Conservation (phyloP, 805 yeast species). For the Metschnikowia vanudenii region DNA sequence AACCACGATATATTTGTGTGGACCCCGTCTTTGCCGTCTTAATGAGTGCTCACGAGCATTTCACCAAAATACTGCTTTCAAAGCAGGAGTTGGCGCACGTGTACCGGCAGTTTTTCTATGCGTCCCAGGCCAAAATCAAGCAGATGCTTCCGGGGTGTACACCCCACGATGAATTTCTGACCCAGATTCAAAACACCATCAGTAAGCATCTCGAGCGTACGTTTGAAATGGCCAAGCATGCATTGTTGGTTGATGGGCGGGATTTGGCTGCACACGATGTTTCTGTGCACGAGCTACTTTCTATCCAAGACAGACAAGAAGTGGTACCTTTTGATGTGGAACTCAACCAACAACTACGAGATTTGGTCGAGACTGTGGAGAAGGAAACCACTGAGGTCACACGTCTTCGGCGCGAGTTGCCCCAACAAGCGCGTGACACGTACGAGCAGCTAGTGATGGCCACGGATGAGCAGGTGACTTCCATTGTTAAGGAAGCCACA, state of each 20-base stretch:
- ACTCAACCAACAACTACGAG: slow-evolving; percentile 57
- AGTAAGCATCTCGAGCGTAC: slow-evolving; percentile 48
- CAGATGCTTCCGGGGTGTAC: slow-evolving; percentile 46
- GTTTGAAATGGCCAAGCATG: slow-evolving; percentile 56
- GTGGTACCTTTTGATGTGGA: slow-evolving; percentile 72
- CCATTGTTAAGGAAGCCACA: slow-evolving; percentile 24
- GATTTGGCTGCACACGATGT: slow-evolving; percentile 29
- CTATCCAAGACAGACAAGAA: slow-evolving; percentile 34
- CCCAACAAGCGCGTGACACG: slow-evolving; percentile 37
- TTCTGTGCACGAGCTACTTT: slow-evolving; percentile 25
- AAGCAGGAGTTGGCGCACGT: slow-evolving; percentile 53
- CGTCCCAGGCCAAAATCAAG: slow-evolving; percentile 46
- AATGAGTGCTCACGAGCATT: slow-evolving; percentile 26
- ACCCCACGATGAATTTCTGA: slow-evolving; percentile 45
- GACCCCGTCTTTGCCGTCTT: background rate
- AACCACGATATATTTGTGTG: background rate
- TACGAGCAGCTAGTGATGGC: slow-evolving; percentile 34
- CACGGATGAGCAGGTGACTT: slow-evolving; percentile 33
- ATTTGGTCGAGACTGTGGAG: slow-evolving; percentile 59
- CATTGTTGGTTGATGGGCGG: slow-evolving; percentile 58
- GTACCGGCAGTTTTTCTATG: slow-evolving; percentile 41
- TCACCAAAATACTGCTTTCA: slow-evolving; percentile 47
- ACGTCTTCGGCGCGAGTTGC: slow-evolving; percentile 52
- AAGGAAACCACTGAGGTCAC: slow-evolving; percentile 58
- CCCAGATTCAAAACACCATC: slow-evolving; percentile 42